Evolutionary conservation across 2,329 filamentous ascomycete species (phyloP), one percentile per base, ranked within the genome.

Genomic region (Diaporthe nobilis): DNA sequence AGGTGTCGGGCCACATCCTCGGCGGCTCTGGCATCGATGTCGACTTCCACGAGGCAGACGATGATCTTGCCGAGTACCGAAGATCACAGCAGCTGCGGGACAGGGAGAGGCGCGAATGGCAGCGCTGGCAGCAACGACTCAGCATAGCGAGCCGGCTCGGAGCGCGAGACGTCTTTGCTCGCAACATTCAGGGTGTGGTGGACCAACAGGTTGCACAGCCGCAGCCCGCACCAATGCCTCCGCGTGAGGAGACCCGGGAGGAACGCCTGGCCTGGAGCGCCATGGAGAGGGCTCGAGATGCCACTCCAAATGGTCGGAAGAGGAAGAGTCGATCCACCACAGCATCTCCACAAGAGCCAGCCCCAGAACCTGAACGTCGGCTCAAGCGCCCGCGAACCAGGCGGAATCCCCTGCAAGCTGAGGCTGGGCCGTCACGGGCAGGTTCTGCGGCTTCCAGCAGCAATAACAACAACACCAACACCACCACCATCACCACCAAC

Each of bases 241-340:
- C 92, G 22, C 84, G 91, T 51, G 94, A 75, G 58, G 76, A 97
- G 83, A 94, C 93, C 10, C 86, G 92, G 57, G 95, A 98, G 79
- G 95, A 98, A 83, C 89, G 93, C 72, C 90, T 92, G 75, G 95
- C 96, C 5, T 98, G 96, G 97, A 95, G 95, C 77, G 95, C 94
- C 28, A 93, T 98, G 77, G 96, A 98, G 79, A 94, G 93, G 82
- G 95, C 94, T 58, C 90, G 95, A 78, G 82, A 85, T 61, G 83
- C 85, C 39, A 84, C 80, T 71, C 84, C 89, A 57, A 88, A 86
- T 77, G 86, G 87, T 71, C 92, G 94, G 76, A 95, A 98, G 85
- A 92, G 95, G 71, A 97, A 95, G 81, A 86, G 88, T 10, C 87
- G 89, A 53, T 97, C 95, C 4, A 87, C 90, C 2, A 94, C 93